A percentile compares a stretch with the other conserved stretches of the same genome.
Conservation (phyloP, 1,284 basidiomycete species). For the Chondrostereum purpureum region DNA sequence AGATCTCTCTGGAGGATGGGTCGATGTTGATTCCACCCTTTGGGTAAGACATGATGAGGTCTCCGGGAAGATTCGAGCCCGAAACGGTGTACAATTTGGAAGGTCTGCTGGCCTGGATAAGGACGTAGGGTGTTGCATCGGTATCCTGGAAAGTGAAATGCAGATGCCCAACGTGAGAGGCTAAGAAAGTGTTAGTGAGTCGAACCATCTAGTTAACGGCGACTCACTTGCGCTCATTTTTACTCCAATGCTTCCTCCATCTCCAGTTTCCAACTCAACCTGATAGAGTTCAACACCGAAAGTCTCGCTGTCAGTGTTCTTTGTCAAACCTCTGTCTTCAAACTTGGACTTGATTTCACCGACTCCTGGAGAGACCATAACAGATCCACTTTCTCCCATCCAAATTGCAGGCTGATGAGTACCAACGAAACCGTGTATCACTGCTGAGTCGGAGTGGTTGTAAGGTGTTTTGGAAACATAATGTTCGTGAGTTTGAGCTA, state of each 20-base stretch:
- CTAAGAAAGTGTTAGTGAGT: slow-evolving; percentile 25
- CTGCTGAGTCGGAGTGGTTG: slow-evolving; percentile 54
- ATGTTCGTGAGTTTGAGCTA: slow-evolving; percentile 63
- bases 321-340: slow-evolving; percentile 54
- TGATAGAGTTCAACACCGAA: slow-evolving; percentile 60
- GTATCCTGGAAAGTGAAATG: slow-evolving; percentile 59
- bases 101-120: slow-evolving; percentile 66
- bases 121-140: slow-evolving; percentile 47
- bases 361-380: slow-evolving; percentile 57
- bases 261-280: slow-evolving; percentile 48
- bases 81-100: slow-evolving; percentile 18
- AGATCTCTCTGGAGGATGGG: slow-evolving; percentile 45
- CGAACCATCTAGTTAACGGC: slow-evolving; percentile 3
- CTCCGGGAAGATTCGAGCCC: slow-evolving; percentile 16
- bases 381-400: slow-evolving; percentile 81
- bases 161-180: slow-evolving; percentile 74
- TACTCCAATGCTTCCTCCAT: slow-evolving; percentile 45
- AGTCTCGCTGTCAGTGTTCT: slow-evolving; percentile 54
- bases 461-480: slow-evolving; percentile 76
- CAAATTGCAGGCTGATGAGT: slow-evolving; percentile 85
- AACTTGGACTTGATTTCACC: slow-evolving; percentile 46
- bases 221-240: slow-evolving; percentile 69
- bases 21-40: slow-evolving; percentile 50
- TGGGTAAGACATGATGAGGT: slow-evolving; percentile 57
- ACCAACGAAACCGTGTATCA: slow-evolving; percentile 69